Evolutionary conservation across 2,329 filamentous ascomycete genomes (phyloP).

Genomic region (Beauveria australis): DNA sequence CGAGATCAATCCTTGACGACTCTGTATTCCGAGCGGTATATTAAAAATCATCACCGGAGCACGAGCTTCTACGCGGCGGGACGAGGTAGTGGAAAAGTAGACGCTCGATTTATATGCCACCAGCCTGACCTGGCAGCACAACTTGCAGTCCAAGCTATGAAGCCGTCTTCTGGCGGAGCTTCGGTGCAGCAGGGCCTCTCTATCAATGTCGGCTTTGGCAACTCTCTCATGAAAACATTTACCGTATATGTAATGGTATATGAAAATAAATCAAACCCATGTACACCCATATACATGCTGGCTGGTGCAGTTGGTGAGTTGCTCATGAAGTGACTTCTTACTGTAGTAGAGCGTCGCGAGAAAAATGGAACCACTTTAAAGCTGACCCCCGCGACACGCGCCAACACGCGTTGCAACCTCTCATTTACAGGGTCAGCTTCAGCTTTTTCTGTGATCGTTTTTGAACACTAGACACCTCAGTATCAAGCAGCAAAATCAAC

Average conservation of each 20-base stretch:
- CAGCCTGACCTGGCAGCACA: slow-evolving; percentile 2
- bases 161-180: slow-evolving; percentile 3
- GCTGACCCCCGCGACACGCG: slow-evolving; percentile 6
- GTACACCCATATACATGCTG: background rate
- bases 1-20: slow-evolving; percentile 64
- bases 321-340: slow-evolving; percentile 6
- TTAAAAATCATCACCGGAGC: slow-evolving; percentile 24
- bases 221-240: slow-evolving; percentile 8
- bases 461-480: background rate
- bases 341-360: slow-evolving; percentile 3
- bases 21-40: slow-evolving; percentile 72
- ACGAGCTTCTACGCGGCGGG: slow-evolving; percentile 10
- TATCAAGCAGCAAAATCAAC: background rate
- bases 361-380: slow-evolving; percentile 16
- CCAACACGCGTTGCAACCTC: background rate
- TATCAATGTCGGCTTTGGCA: slow-evolving; percentile 4
- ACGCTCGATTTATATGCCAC: slow-evolving; percentile 1
- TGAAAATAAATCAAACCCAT: background rate
- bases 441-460: background rate
- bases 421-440: background rate
- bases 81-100: slow-evolving; percentile 10
- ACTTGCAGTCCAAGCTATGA: slow-evolving; percentile 3
- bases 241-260: background rate
- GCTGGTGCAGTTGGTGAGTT: background rate
- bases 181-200: background rate